phyloP scores from a whole-genome alignment of 2,329 filamentous ascomycete genomes.

The Sclerotinia minor region DNA sequence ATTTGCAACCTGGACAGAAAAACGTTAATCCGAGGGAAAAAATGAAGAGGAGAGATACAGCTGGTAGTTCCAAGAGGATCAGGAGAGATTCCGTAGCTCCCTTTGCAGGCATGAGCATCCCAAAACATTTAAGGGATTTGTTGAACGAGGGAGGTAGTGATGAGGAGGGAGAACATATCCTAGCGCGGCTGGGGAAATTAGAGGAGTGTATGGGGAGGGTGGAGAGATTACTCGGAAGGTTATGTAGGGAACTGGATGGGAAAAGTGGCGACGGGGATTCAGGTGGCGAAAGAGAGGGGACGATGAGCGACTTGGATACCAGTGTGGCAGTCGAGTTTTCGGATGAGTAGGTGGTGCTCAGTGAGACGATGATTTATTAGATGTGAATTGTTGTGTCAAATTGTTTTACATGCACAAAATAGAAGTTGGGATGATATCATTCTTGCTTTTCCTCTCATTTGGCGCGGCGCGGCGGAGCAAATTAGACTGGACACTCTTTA shows the following conservation, averaged over 20 bases:
- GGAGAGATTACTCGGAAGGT: slow-evolving; percentile 34
- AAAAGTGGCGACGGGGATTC: background rate
- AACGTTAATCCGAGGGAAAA: slow-evolving; percentile 1
- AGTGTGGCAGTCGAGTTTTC: slow-evolving; percentile 32
- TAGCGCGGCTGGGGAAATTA: slow-evolving; percentile 32
- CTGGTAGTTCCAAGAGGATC: slow-evolving; percentile 7
- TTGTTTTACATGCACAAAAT: slow-evolving; percentile 6
- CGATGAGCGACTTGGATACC: slow-evolving; percentile 31
- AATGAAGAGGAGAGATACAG: slow-evolving; percentile 16
- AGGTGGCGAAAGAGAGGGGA: slow-evolving; percentile 21
- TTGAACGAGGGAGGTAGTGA: slow-evolving; percentile 32
- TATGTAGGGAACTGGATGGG: slow-evolving; percentile 35
- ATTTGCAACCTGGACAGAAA: background rate
- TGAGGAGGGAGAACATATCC: slow-evolving; percentile 31
- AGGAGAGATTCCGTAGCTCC: slow-evolving; percentile 38
- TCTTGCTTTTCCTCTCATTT: background rate
- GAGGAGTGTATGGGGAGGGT: slow-evolving; percentile 36
- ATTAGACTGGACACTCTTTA: background rate
- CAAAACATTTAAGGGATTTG: slow-evolving; percentile 32
- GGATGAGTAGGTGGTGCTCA: slow-evolving; percentile 2
- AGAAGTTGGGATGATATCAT: slow-evolving; percentile 4
- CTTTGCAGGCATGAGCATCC: slow-evolving; percentile 33
- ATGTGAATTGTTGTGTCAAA: slow-evolving; percentile 1
- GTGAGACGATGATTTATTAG: background rate
- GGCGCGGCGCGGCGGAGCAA: background rate